Base-by-base conservation (phyloP, 768 basidiomycete species). In the Boletus sensibilis region DNA sequence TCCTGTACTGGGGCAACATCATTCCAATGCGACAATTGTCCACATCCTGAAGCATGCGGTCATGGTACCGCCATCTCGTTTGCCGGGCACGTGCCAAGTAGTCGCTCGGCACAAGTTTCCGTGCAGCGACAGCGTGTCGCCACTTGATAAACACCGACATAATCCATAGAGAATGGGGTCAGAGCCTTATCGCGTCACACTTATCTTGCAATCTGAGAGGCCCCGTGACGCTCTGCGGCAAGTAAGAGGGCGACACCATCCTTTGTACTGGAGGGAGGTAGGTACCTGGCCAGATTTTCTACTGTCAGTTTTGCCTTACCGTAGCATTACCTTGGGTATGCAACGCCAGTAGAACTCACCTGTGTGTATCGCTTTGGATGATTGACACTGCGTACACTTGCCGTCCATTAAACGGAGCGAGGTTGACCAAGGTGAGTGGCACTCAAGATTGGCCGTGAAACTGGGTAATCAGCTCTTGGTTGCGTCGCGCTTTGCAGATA, bases 11-110 rank as follows among this genome's bases (percentile, higher is more conserved):
- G 16, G 33, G 18, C n/a, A 46, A 38, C 47, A 43, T 1, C 23
- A 41, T 49, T 51, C 48, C 52, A 50, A 14, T 20, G 25, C 34
- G 25, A 20, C 40, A 34, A 43, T 60, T 56, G 51, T 60, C 34
- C 43, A 60, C 61, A 35, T 2, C 29, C 16, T 23, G 35, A 23
- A 23, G 18, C 42, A 18, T 13, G 25, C 25, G 37, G 34, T 35
- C 29, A 20, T n/a, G 23, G 11, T 39, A 18, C 34, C 13, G 13
- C 23, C 16, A 11, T 35, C 27, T 27, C n/a, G 27, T 29, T 16
- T 23, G 25, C 23, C 5, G 25, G 18, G 10, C 40, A 40, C 50
- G 43, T 38, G 59, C 11, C 23, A 16, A 10, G 14, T 23, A 23
- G 6, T 27, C 25, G 23, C 29, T 38, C 16, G 8, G 20, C 4